These are phyloP conservation scores for Myxozyma mucilagina DNA, from an alignment of 805 yeast species.

Conservation along the genomic window DNA sequence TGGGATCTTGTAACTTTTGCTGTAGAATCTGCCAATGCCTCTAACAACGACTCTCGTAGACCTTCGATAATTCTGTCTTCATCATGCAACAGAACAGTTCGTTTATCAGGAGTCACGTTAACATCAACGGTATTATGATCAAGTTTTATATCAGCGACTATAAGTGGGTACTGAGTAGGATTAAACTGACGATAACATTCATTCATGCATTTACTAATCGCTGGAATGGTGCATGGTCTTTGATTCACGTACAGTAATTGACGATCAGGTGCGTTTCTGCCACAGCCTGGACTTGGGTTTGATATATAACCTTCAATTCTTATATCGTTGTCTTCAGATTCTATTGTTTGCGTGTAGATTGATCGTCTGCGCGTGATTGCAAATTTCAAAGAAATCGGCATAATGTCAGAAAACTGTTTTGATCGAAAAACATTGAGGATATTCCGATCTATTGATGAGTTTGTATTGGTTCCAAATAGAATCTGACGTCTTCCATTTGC, in stretches of 20 bases:
- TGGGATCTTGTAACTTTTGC: not conserved
- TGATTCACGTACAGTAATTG: slow-evolving; percentile 73
- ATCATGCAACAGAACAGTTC: slow-evolving; percentile 65
- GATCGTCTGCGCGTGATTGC: slow-evolving; percentile 6
- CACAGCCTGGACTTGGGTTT: slow-evolving; percentile 74
- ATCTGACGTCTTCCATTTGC: slow-evolving; percentile 41
- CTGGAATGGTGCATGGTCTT: slow-evolving; percentile 67
- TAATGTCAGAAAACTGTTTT: slow-evolving; percentile 58
- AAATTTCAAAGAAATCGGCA: slow-evolving; percentile 47
- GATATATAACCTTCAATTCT: slow-evolving; percentile 66
- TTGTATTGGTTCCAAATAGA: slow-evolving; percentile 61
- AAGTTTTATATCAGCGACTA: slow-evolving; percentile 57
- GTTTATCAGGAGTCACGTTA: slow-evolving; percentile 90
- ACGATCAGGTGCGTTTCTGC: slow-evolving; percentile 68
- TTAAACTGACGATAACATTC: slow-evolving; percentile 75
- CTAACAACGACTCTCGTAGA: slow-evolving; percentile 45
- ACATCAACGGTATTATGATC: slow-evolving; percentile 52
- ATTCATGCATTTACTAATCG: slow-evolving; percentile 59
- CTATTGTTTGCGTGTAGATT: slow-evolving; percentile 3
- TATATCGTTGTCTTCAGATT: slow-evolving; percentile 24
- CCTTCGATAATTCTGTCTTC: slow-evolving; percentile 61
- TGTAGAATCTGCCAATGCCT: slow-evolving; percentile 7
- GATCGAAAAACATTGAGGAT: slow-evolving; percentile 72
- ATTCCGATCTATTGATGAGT: slow-evolving; percentile 52
- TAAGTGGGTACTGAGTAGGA: slow-evolving; percentile 68